Conservation (phyloP, 1,139 yeast genomes). For the Hansenula sp. region DNA sequence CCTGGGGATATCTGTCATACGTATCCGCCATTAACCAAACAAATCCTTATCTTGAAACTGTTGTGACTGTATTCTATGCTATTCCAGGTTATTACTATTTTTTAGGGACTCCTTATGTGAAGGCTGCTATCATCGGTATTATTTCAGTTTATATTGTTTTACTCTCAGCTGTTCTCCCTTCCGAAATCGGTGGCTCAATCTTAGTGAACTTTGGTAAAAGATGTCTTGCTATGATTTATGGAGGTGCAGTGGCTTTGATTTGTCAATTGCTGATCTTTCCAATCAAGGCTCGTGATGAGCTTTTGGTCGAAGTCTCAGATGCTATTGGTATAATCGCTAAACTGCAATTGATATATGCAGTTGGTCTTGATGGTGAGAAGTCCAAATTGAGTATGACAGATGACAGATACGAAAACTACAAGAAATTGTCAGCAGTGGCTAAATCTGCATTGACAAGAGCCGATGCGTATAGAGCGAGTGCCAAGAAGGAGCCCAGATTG, state of each 20-base stretch:
- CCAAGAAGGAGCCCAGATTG: constrained; percentile 44
- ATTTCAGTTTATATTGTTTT: constrained; percentile 43
- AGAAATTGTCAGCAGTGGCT: constrained; percentile 30
- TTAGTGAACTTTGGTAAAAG: constrained; percentile 42
- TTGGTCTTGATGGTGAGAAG: constrained; percentile 36
- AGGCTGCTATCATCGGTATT: constrained; percentile 45
- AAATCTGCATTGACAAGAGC: constrained; percentile 37
- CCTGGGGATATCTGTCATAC: constrained; percentile 45
- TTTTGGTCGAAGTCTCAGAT: constrained; percentile 36
- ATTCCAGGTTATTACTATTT: constrained; percentile 41
- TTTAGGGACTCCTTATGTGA: constrained; percentile 42
- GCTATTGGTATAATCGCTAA: constrained; percentile 36
- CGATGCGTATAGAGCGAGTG: constrained; percentile 34
- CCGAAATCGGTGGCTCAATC: constrained; percentile 37
- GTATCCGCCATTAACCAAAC: constrained; percentile 36
- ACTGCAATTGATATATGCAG: constrained; percentile 34
- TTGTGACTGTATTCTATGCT: constrained; percentile 38
- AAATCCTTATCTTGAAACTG: constrained; percentile 38
- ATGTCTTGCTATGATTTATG: constrained; percentile 45
- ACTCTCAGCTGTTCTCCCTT: constrained; percentile 36
- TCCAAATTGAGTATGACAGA: constrained; percentile 23
- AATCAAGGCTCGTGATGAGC: constrained; percentile 40
- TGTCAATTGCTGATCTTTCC: constrained; percentile 44
- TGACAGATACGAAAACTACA: constrained; percentile 26
- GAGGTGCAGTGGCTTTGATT: constrained; percentile 42